Conservation (phyloP, 192 early-diverging fungal species). For the Chytriomyces hyalinus region DNA sequence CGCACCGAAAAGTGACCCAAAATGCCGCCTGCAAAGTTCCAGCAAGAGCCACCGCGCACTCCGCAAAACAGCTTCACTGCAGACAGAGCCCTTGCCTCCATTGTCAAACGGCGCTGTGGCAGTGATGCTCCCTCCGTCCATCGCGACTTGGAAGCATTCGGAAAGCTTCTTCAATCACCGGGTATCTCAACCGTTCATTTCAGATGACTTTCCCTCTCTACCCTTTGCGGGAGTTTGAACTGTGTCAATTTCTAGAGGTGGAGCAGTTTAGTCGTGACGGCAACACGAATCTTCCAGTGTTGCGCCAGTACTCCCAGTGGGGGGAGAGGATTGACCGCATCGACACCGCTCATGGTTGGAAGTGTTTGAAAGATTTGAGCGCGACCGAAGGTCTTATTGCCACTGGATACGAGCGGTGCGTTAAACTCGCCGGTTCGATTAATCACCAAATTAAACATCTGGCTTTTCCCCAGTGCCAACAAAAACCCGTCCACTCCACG, state of each 20-base stretch:
- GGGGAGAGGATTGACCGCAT: constrained; percentile 68
- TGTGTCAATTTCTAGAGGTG: constrained; percentile 45
- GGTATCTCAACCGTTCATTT: neutral
- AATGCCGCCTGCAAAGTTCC: neutral
- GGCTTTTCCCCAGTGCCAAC: neutral
- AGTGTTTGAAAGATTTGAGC: constrained; percentile 62
- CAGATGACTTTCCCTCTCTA: neutral
- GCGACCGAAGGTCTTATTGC: constrained; percentile 70
- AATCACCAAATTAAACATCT: too few species aligned
- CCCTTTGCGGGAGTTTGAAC: neutral
- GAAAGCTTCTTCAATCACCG: constrained; percentile 2
- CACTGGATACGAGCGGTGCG: constrained; percentile 65
- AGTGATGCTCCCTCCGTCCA: neutral
- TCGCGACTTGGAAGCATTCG: neutral
- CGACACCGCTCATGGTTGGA: constrained; percentile 66
- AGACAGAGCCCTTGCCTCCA: constrained; percentile 9
- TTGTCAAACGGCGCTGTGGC: neutral
- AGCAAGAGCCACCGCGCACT: neutral
- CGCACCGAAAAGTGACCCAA: too few species aligned
- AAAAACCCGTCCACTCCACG: neutral
- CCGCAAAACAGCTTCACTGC: constrained; percentile 13
- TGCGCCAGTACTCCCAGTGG: constrained; percentile 75
- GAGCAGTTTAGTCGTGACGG: constrained; percentile 53
- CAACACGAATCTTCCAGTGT: constrained; percentile 64
- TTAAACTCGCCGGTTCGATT: neutral